These are phyloP conservation scores for Fusarium incarnatum DNA, from an alignment of 2,329 filamentous ascomycete genomes.

Conservation along the genomic window DNA sequence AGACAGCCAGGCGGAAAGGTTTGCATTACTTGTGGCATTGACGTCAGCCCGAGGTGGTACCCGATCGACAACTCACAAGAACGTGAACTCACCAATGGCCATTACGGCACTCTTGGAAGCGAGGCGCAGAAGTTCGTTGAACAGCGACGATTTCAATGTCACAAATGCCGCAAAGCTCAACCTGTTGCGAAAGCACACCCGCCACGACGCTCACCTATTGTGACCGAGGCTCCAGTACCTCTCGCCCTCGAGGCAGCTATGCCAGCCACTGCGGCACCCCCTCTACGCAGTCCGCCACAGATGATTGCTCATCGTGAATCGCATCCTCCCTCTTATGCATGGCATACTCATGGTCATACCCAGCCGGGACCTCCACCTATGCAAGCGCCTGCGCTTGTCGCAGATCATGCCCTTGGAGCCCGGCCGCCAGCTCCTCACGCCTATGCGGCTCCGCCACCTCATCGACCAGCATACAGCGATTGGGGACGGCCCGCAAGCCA, in stretches of 20 bases:
- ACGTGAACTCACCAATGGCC: conserved; percentile 64
- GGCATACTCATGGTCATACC: conserved; percentile 43
- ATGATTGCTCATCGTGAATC: conserved; percentile 45
- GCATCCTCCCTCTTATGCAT: conserved; percentile 42
- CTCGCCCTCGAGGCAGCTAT: conserved; percentile 33
- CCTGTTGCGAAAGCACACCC: conserved; percentile 55
- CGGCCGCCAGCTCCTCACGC: conserved; percentile 46
- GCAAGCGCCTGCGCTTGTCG: conserved; percentile 40
- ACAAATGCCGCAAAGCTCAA: conserved; percentile 75
- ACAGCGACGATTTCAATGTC: conserved; percentile 76
- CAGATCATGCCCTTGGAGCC: conserved; percentile 46
- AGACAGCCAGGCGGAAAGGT: conserved; percentile 62
- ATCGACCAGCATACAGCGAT: conserved; percentile 53
- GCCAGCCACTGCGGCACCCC: conserved; percentile 37
- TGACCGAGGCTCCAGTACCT: conserved; percentile 38
- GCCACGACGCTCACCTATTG: conserved; percentile 35
- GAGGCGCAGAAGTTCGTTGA: conserved; percentile 70
- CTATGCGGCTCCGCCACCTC: conserved; percentile 47
- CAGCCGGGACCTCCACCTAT: conserved; percentile 41
- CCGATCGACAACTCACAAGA: conserved; percentile 65
- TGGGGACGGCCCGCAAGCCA: conserved; percentile 65
- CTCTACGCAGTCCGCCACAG: conserved; percentile 48
- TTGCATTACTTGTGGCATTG: conserved; percentile 74
- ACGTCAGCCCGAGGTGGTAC: conserved; percentile 82
- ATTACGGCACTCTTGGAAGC: conserved; percentile 62